phyloP scores from a whole-genome alignment of 2,329 filamentous ascomycete species.

The Penicillium sp. region DNA sequence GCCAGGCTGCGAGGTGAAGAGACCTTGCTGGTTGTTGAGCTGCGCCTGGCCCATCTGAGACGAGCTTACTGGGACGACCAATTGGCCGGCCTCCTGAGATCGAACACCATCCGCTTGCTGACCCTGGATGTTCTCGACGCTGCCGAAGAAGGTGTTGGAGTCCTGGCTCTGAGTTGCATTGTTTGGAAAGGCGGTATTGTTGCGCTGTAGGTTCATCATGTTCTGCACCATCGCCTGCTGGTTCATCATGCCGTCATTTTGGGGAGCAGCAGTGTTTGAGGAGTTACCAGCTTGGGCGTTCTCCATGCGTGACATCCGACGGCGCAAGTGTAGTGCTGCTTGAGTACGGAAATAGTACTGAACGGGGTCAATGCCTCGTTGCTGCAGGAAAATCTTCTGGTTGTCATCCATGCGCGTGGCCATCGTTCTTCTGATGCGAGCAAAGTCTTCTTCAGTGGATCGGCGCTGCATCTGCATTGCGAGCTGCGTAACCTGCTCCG shows the following conservation, averaged over 20 bases:
- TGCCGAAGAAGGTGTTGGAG: conserved; percentile 36
- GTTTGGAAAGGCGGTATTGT: conserved; percentile 32
- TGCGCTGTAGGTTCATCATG: conserved; percentile 37
- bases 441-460: conserved; percentile 40
- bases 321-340: conserved; percentile 40
- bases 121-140: conserved; percentile 51
- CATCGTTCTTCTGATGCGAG: conserved; percentile 45
- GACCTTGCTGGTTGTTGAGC: conserved; percentile 39
- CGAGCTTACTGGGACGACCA: conserved; percentile 60
- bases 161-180: conserved; percentile 29
- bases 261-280: conserved; percentile 29
- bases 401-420: conserved; percentile 40
- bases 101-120: conserved; percentile 59
- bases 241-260: conserved; percentile 35
- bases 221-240: conserved; percentile 37
- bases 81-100: conserved; percentile 54
- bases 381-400: conserved; percentile 41
- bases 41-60: conserved; percentile 43
- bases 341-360: conserved; percentile 47
- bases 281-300: conserved; percentile 28
- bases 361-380: conserved; percentile 46
- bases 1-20: conserved; percentile 39
- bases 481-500: conserved; percentile 41
- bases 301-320: conserved; percentile 28
- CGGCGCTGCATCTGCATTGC: conserved; percentile 44